These are phyloP conservation scores for Prunus padus DNA, from an alignment of 306 rosid species.

Conservation along the genomic window DNA sequence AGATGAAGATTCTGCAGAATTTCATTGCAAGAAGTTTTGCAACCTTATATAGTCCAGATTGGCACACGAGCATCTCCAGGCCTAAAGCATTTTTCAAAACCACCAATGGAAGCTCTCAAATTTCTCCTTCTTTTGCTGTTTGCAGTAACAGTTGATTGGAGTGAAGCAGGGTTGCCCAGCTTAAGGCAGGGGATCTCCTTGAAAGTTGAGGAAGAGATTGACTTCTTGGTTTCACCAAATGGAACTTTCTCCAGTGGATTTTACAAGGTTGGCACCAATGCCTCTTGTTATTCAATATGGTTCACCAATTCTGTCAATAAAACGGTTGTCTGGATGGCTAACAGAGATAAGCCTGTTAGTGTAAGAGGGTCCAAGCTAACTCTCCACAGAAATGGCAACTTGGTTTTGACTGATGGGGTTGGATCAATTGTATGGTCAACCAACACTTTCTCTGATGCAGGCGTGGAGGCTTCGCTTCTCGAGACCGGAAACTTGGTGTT, in stretches of 20 bases:
- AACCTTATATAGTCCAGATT: background rate
- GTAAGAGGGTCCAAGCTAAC: conserved; percentile 1
- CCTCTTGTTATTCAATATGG: conserved; percentile 31
- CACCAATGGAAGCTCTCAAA: background rate
- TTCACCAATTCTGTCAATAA: conserved; percentile 6
- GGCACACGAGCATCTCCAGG: background rate
- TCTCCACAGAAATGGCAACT: conserved; percentile 26
- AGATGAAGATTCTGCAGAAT: background rate
- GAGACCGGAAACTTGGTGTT: conserved; percentile 27
- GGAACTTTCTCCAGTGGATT: conserved; percentile 27
- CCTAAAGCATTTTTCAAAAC: background rate
- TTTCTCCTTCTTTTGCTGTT: conserved; percentile 12
- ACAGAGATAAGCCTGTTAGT: conserved; percentile 10
- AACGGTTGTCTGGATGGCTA: conserved; percentile 32
- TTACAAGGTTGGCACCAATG: conserved; percentile 9
- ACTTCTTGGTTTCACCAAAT: conserved; percentile 20
- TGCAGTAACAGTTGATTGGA: background rate
- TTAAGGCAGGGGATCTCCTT: conserved; percentile 22
- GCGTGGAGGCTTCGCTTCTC: conserved; percentile 11
- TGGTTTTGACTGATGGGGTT: conserved; percentile 12
- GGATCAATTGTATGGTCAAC: conserved; percentile 22
- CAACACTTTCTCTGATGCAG: background rate
- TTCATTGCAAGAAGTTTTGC: background rate
- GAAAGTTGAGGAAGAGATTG: conserved; percentile 12
- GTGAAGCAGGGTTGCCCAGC: conserved; percentile 12